Evolutionary conservation across 192 early-diverging fungal genomes (phyloP).

Genomic region (Coemansia sp.): DNA sequence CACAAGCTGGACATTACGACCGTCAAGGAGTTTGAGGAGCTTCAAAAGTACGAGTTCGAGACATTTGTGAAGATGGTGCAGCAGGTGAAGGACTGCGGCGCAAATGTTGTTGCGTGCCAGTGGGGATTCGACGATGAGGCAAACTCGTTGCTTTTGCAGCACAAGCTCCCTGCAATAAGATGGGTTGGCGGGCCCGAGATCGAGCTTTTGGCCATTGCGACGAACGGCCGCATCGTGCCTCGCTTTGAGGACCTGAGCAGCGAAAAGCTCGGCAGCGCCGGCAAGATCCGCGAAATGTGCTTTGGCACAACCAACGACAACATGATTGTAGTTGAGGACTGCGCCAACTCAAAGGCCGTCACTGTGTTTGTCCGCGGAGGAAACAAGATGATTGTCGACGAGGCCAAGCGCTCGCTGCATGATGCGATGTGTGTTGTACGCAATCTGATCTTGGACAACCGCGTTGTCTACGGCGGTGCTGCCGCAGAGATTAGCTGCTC

Average conservation of each 20-base stretch:
- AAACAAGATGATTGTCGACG: conserved; percentile 99
- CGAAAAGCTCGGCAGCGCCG: conserved; percentile 91
- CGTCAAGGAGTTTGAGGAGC: conserved; percentile 97
- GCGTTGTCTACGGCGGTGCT: conserved; percentile 98
- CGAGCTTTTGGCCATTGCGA: conserved; percentile 99
- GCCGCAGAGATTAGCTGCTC: conserved; percentile 96
- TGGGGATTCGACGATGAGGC: conserved; percentile 99
- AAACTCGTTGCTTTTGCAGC: conserved; percentile 97
- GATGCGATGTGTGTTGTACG: conserved; percentile 99
- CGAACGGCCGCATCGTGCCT: conserved; percentile 99
- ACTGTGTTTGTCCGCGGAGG: conserved; percentile 97
- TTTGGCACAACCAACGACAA: conserved; percentile 67
- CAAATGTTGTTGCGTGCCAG: conserved; percentile 98
- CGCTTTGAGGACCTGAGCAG: conserved; percentile 92
- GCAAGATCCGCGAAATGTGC: conserved; percentile 86
- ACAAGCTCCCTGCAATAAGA: conserved; percentile 94
- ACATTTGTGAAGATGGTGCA: conserved; percentile 98
- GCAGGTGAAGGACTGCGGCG: conserved; percentile 96
- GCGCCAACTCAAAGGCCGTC: conserved; percentile 97
- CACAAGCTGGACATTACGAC: conserved; percentile 98
- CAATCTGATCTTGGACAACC: conserved; percentile 94
- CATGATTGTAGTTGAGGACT: conserved; percentile 99
- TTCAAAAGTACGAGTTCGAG: conserved; percentile 93
- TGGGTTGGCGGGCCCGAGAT: conserved; percentile 99
- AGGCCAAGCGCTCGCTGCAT: conserved; percentile 96